These are phyloP conservation scores for Mrakia gelida DNA, from an alignment of 768 basidiomycete genomes.

Conservation along the genomic window DNA sequence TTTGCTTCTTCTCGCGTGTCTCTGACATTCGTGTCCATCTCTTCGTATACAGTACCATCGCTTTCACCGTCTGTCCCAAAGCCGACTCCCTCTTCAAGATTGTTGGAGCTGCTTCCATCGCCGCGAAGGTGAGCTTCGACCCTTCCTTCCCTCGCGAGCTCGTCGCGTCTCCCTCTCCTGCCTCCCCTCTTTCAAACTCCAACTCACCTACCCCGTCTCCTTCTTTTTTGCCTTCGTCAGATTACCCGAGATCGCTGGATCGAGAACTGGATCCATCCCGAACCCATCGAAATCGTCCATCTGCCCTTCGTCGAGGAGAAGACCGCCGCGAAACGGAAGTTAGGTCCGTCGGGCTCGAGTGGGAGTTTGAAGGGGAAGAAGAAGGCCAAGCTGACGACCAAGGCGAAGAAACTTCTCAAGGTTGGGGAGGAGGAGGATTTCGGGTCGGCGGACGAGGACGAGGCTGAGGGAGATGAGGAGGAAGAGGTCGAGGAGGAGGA, in stretches of 20 bases:
- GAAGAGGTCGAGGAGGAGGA: constrained; percentile 33
- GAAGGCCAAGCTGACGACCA: constrained; percentile 30
- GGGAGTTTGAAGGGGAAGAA: constrained; percentile 27
- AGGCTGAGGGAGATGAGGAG: constrained; percentile 30
- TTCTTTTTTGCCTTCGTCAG: not conserved
- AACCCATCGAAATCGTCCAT: constrained; percentile 1
- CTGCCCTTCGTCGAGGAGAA: constrained; percentile 7
- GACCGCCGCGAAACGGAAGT: constrained; percentile 20
- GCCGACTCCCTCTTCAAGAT: constrained; percentile 96
- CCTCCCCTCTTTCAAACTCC: not conserved
- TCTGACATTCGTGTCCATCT: not conserved
- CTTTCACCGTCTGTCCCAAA: constrained; percentile 84
- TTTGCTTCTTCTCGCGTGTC: not conserved
- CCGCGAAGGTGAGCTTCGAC: constrained; percentile 71
- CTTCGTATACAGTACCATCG: constrained; percentile 50
- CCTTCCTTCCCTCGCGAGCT: not conserved
- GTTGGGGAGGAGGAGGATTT: constrained; percentile 33
- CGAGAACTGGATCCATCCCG: constrained; percentile 32
- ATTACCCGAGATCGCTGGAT: constrained; percentile 32
- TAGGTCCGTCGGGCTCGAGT: not conserved
- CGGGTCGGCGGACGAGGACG: constrained; percentile 19
- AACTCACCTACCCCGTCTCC: not conserved
- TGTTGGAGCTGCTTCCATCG: constrained; percentile 95
- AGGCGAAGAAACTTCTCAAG: constrained; percentile 30
- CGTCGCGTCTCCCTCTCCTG: not conserved